These are phyloP conservation scores for Reutealis trisperma DNA, from an alignment of 345 rosid genomes.

Conservation along the genomic window DNA sequence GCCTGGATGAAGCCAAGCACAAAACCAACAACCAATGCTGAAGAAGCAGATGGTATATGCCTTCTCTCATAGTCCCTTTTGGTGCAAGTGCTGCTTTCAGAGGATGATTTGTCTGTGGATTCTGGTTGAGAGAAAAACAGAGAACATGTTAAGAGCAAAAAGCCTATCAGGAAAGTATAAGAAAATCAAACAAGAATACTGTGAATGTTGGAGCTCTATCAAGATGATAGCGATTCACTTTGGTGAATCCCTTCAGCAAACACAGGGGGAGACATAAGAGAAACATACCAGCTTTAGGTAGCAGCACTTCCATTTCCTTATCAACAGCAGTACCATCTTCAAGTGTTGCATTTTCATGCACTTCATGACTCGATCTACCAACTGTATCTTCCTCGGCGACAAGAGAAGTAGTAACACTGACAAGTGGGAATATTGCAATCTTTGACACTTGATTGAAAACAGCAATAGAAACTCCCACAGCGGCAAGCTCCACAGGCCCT, in stretches of 20 bases:
- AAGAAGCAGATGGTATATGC: conserved; percentile 38
- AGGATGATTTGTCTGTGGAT: conserved; percentile 16
- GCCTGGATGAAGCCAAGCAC: conserved; percentile 30
- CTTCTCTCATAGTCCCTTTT: conserved; percentile 15
- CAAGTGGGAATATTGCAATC: conserved; percentile 38
- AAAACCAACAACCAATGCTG: conserved; percentile 34
- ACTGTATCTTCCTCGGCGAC: conserved; percentile 34
- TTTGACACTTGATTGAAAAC: conserved; percentile 36
- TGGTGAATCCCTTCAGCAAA: conserved; percentile 5
- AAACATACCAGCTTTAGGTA: conserved; percentile 20
- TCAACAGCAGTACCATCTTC: conserved; percentile 15
- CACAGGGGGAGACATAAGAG: background rate
- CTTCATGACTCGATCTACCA: background rate
- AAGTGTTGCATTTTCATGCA: conserved; percentile 12
- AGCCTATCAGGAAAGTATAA: background rate
- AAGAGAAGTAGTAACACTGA: conserved; percentile 35
- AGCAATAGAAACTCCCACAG: conserved; percentile 36
- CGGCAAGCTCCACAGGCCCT: conserved; percentile 37
- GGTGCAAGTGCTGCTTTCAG: background rate
- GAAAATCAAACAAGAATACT: background rate
- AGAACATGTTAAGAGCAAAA: background rate
- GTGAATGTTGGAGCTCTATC: background rate
- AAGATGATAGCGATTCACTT: conserved; percentile 1
- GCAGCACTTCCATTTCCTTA: conserved; percentile 25
- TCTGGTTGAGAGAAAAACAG: conserved; percentile 20